Base-by-base conservation (phyloP, 177 flowering plant genomes). In the Telopea speciosissima region DNA sequence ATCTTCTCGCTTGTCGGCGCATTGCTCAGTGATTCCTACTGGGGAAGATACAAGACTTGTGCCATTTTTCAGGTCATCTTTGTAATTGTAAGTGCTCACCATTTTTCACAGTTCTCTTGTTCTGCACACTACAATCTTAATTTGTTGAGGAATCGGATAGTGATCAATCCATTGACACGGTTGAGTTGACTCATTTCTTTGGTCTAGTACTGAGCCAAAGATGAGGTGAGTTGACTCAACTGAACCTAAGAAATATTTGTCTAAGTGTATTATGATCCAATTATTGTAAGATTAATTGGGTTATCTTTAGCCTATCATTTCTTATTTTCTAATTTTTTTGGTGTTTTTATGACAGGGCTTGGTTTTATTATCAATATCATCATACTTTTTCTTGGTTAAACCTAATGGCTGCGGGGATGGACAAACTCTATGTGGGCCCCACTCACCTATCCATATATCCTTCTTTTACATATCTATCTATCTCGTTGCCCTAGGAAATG, bases 41-140 rank as follows among this genome's bases (percentile, higher is more conserved):
- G 95, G 95, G 95, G 95, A 26, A 72, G 95, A 72, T 88, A 82
- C 86, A 88, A 86, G 71, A 86, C 95, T 3, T 88, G 92, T 73
- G 92, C 90, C 23, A 78, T 90, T 36, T 90, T 90, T 73, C 95
- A 90, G 52, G 77, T 75, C 77, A 84, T 90, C 63, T 88, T 83
- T 72, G 90, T 86, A 70, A 33, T 84, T 0, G 95, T 88, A 81
- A 84, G 87, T 70, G 24, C 6, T 19, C 4, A 21, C 28, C 28
- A 44, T 28, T 28, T 49, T 36, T 63, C 25, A 28, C 7, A 16
- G 26, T 2, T 24, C 24, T 31, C 12, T 68, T 4, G 21, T 52
- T n/a, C n/a, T 10, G 9, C 13, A 44, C 49, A 44, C 6, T 49
- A 49, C 19, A 49, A 49, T 40, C 28, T 21, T n/a, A n/a, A n/a